phyloP scores from a whole-genome alignment of 2,329 filamentous ascomycete genomes.

The Botrytis squamosa region DNA sequence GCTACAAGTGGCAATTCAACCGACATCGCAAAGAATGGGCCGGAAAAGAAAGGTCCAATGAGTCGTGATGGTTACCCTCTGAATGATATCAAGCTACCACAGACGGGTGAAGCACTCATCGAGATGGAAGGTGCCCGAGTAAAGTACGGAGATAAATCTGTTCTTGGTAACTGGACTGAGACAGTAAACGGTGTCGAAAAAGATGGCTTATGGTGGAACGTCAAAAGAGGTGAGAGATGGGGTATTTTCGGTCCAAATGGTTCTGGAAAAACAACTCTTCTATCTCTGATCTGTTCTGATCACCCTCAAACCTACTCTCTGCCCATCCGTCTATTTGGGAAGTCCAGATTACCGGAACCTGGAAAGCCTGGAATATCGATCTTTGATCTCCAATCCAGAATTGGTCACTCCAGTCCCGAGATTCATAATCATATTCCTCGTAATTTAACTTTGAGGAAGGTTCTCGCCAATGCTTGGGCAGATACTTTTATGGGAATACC shows the following conservation, averaged over 20 bases:
- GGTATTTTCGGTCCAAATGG: slow-evolving; percentile 92
- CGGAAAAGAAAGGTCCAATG: not conserved
- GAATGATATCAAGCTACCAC: slow-evolving; percentile 24
- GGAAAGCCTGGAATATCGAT: slow-evolving; percentile 73
- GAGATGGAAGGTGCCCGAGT: slow-evolving; percentile 86
- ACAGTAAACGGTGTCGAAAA: slow-evolving; percentile 45
- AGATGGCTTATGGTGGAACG: slow-evolving; percentile 76
- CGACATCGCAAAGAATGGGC: not conserved
- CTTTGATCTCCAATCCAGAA: slow-evolving; percentile 85
- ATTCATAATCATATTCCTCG: slow-evolving; percentile 91
- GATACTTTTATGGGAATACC: slow-evolving; percentile 79
- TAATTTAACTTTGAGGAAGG: slow-evolving; percentile 66
- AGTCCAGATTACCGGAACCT: slow-evolving; percentile 71
- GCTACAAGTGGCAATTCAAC: not conserved
- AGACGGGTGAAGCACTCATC: slow-evolving; percentile 67
- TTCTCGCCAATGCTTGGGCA: slow-evolving; percentile 84
- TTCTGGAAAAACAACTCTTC: slow-evolving; percentile 91
- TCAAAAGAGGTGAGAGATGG: slow-evolving; percentile 82
- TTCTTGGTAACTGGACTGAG: slow-evolving; percentile 78
- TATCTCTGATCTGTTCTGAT: slow-evolving; percentile 90
- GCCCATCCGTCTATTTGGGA: slow-evolving; percentile 82
- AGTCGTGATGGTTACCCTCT: slow-evolving; percentile 35
- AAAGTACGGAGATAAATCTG: slow-evolving; percentile 72
- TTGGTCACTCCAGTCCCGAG: slow-evolving; percentile 92
- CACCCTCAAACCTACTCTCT: slow-evolving; percentile 92